Evolutionary conservation across 2,329 filamentous ascomycete species (phyloP).

Genomic region (Sarocladium oryzae): DNA sequence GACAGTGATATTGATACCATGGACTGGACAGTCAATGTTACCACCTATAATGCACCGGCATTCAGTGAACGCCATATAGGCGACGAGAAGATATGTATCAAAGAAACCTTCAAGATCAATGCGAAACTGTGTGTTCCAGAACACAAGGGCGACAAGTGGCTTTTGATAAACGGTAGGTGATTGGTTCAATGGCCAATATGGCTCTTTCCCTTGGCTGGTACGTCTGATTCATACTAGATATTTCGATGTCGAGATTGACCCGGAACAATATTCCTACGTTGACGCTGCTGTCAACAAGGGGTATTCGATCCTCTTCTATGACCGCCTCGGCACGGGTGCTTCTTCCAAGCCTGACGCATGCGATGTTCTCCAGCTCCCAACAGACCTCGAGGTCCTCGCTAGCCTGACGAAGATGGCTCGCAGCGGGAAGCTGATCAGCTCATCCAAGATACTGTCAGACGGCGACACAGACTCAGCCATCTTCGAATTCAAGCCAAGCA

Average conservation of each 20-base stretch:
- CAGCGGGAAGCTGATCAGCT: neutral
- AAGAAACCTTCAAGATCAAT: constrained; percentile 1
- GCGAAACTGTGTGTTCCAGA: constrained; percentile 1
- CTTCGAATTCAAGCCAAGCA: neutral
- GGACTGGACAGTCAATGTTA: constrained; percentile 7
- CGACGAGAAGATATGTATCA: neutral
- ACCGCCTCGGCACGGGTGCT: neutral
- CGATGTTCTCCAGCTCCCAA: neutral
- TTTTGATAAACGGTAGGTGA: constrained; percentile 8
- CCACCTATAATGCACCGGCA: neutral
- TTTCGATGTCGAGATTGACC: constrained; percentile 1
- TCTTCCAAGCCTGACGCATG: neutral
- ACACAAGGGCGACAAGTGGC: neutral
- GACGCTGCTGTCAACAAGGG: neutral
- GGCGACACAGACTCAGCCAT: neutral
- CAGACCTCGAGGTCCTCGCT: neutral
- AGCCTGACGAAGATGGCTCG: neutral
- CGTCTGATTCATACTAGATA: neutral
- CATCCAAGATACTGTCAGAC: neutral
- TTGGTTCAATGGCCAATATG: too few relatives aligned
- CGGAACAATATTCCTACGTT: constrained; percentile 1
- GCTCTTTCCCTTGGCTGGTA: too few relatives aligned
- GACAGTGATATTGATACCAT: constrained; percentile 8
- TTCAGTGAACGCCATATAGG: neutral
- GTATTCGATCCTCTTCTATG: neutral